A percentile compares a stretch with the other conserved stretches of the same genome.
phyloP scores from a whole-genome alignment of 2,329 filamentous ascomycete genomes.

The Cladosporium sp. region DNA sequence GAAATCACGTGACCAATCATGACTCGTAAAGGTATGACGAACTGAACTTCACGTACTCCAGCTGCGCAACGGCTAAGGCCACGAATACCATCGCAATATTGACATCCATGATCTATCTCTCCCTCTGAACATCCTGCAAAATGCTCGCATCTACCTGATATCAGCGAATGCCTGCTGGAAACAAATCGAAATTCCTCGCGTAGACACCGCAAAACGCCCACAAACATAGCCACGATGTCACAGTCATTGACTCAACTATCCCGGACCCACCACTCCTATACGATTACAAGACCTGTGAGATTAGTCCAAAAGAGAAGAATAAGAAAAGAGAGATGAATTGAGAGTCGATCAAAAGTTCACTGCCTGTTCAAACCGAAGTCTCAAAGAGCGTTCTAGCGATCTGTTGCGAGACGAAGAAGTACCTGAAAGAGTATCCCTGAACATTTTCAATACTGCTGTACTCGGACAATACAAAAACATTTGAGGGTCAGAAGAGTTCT shows the following conservation, averaged over 20 bases:
- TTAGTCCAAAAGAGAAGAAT: neutral
- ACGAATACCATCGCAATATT: no score
- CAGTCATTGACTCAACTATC: conserved; percentile 44
- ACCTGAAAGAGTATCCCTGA: no score
- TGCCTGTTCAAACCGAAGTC: neutral
- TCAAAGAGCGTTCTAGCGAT: no score
- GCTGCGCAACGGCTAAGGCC: no score
- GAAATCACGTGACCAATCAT: no score
- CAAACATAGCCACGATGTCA: conserved; percentile 45
- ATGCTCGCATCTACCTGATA: conserved; percentile 2
- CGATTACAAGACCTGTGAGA: conserved; percentile 46
- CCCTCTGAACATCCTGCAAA: neutral
- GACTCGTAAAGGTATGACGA: no score
- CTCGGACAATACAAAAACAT: no score
- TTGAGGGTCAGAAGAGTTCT: no score
- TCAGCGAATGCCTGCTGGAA: neutral
- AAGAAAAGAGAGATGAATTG: neutral
- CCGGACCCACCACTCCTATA: conserved; percentile 48
- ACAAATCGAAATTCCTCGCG: neutral
- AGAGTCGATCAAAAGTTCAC: neutral
- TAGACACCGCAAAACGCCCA: neutral
- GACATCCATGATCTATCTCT: neutral
- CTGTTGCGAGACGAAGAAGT: no score
- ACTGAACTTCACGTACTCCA: no score
- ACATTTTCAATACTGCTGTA: no score